Conservation (phyloP, 2,329 filamentous ascomycete genomes). For the Trichophaea hybrida region DNA sequence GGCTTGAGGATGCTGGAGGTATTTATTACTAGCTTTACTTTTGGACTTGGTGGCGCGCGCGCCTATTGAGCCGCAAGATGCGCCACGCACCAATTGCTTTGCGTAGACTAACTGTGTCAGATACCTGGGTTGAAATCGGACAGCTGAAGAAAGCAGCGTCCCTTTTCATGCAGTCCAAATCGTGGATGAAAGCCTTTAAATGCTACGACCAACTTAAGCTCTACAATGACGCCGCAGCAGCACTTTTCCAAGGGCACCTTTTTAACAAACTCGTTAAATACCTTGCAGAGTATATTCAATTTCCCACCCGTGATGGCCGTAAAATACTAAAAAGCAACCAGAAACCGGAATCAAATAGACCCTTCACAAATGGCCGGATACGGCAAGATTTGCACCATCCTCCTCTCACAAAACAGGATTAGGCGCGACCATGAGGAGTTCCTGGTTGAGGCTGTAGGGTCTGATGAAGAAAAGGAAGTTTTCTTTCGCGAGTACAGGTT, state of each 20-base stretch:
- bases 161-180: not conserved
- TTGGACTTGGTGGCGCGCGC: too few species aligned
- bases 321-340: not conserved
- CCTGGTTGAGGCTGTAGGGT: constrained; percentile 4
- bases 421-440: constrained; percentile 5
- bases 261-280: constrained; percentile 9
- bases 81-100: too few species aligned
- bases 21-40: too few species aligned
- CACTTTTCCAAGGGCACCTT: not conserved
- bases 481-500: constrained; percentile 10
- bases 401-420: constrained; percentile 13
- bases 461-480: constrained; percentile 15
- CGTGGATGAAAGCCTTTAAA: constrained; percentile 2
- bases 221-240: constrained; percentile 8
- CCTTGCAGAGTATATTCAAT: not conserved
- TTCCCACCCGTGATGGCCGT: not conserved
- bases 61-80: too few species aligned
- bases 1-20: constrained; percentile 9
- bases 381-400: constrained; percentile 10
- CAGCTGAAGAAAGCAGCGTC: constrained; percentile 11
- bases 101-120: not conserved
- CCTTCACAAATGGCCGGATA: not conserved
- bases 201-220: not conserved
- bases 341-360: not conserved
- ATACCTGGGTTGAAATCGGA: constrained; percentile 6